Evolutionary conservation across 768 basidiomycete species (phyloP), one percentile per base, ranked within the genome.

Genomic region (Pulveroboletus frians): DNA sequence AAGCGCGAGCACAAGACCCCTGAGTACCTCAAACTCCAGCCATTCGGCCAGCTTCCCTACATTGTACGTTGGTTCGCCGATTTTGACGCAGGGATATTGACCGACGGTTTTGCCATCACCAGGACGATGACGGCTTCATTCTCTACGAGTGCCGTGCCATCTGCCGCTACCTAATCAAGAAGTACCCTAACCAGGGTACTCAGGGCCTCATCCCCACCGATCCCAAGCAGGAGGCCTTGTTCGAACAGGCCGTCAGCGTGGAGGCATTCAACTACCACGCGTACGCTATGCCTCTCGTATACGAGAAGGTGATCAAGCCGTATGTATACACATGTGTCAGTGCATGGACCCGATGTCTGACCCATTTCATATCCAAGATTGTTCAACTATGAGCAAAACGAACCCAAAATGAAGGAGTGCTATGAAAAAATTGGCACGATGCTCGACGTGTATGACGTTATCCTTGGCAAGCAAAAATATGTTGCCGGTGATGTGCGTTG

Each of bases 121-220:
- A 77, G 75, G 71, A 81, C 43, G 83, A 85, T 21, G 81, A 80
- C 36, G 84, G 81, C 5, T 78, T 84, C 64, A 69, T 76, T 46
- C 55, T 88, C 23, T 85, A 74, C 62, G 83, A 84, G 57, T 76
- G 75, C 34, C 78, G 82, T 13, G 83, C 83, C 1, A 84, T 86
- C 52, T 64, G 59, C 30, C 75, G 79, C 13, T 88, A 86, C 61
- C 57, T 85, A 55, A 76, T 71, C 30, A 61, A 65, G 34, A 84
- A 84, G 62, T 79, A 80, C 56, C 60, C 74, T 7, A 49, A 67
- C 42, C 73, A 81, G 51, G 81, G 80, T 18, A 70, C 75, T 5
- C 50, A 63, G 11, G 60, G 49, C 9, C 71, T 85, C 29, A 67
- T 81, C 26, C 84, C 85, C 3, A 58, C 58, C 21, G 72, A 73